Evolutionary conservation across 192 early-diverging fungal genomes (phyloP).

Genomic region (Coemansia sp.): DNA sequence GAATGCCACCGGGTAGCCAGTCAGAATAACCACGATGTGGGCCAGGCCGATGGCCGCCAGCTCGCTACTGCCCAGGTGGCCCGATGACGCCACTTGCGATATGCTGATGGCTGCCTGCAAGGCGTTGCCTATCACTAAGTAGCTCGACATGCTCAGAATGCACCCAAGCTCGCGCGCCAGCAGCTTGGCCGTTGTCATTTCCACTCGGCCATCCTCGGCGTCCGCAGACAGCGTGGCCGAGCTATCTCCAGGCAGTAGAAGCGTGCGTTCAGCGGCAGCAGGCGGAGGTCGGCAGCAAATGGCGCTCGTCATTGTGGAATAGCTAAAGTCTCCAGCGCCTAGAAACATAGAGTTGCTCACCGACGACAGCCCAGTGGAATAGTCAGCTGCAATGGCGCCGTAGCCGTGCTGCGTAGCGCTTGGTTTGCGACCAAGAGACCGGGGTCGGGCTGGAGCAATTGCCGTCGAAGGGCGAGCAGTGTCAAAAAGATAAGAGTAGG

Average conservation of each 20-base stretch:
- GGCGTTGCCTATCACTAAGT: slow-evolving; percentile 56
- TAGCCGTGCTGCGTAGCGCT: neutral
- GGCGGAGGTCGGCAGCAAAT: neutral
- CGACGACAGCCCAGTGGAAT: neutral
- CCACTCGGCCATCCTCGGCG: neutral
- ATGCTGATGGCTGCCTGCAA: slow-evolving; percentile 64
- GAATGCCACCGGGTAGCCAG: slow-evolving; percentile 66
- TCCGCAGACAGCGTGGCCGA: slow-evolving; percentile 1
- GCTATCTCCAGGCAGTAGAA: slow-evolving; percentile 11
- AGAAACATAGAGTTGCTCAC: neutral
- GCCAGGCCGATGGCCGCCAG: slow-evolving; percentile 67
- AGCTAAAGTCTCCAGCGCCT: neutral
- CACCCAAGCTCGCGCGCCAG: slow-evolving; percentile 10
- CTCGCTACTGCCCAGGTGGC: slow-evolving; percentile 61
- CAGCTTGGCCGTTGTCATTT: slow-evolving; percentile 8
- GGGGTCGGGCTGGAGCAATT: neutral
- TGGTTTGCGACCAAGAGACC: neutral
- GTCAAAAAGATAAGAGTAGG: slow-evolving; percentile 47
- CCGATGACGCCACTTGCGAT: slow-evolving; percentile 61
- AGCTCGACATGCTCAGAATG: slow-evolving; percentile 27
- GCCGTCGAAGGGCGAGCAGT: slow-evolving; percentile 23
- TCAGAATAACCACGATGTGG: slow-evolving; percentile 69
- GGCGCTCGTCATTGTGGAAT: neutral
- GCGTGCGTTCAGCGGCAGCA: slow-evolving; percentile 6
- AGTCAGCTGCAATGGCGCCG: neutral